Percentiles rank a stretch among this genome's conserved stretches.
phyloP scores from a whole-genome alignment of 78 protist species.

The Dictyostelium intermedium region DNA sequence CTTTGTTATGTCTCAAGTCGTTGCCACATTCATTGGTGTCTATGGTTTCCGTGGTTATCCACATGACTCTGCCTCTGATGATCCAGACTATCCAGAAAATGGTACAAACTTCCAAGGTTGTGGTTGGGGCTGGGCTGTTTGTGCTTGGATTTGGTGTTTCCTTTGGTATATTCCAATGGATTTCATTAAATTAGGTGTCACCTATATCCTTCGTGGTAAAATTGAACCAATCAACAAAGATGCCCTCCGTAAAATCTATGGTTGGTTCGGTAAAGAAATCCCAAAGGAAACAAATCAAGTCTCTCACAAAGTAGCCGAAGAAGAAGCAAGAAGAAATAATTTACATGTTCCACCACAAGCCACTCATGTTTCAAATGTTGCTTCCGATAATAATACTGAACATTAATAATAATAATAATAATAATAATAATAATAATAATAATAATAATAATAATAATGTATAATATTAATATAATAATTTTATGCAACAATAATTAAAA shows the following conservation, averaged over 20 bases:
- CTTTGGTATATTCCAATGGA: constrained; percentile 88
- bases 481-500: neutral
- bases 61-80: neutral
- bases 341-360: neutral
- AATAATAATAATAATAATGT: too few relatives aligned
- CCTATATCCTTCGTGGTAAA: neutral
- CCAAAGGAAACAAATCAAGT: neutral
- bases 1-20: constrained; percentile 80
- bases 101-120: constrained; percentile 74
- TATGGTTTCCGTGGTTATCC: constrained; percentile 87
- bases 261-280: constrained; percentile 18
- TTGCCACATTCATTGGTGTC: constrained; percentile 83
- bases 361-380: neutral
- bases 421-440: too few relatives aligned
- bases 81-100: neutral
- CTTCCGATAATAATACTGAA: neutral
- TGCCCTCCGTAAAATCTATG: neutral
- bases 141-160: constrained; percentile 85
- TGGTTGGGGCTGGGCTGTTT: constrained; percentile 85
- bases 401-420: too few relatives aligned
- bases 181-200: constrained; percentile 78
- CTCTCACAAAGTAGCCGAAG: neutral
- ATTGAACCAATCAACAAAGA: neutral
- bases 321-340: neutral
- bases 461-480: too few relatives aligned